These are phyloP conservation scores for Amanita rubescens DNA, from an alignment of 768 basidiomycete genomes.

Conservation along the genomic window DNA sequence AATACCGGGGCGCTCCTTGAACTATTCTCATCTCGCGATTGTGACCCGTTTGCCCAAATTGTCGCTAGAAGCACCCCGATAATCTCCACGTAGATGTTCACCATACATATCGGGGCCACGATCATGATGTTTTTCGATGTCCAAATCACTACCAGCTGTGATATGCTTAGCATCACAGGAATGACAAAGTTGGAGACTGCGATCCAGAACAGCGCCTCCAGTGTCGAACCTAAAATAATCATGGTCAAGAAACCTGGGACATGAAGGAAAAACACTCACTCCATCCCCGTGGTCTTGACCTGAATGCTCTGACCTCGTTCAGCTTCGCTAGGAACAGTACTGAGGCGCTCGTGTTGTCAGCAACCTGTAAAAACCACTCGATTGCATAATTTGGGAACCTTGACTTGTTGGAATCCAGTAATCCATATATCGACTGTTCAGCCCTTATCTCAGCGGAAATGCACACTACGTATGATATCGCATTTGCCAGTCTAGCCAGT, in stretches of 20 bases:
- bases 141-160: slow-evolving; percentile 14
- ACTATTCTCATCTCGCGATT: slow-evolving; percentile 10
- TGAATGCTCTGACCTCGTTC: slow-evolving; percentile 4
- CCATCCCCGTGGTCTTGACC: background rate
- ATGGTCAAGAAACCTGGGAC: background rate
- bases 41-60: slow-evolving; percentile 14
- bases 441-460: background rate
- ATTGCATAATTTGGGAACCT: slow-evolving; percentile 10
- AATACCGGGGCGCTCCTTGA: background rate
- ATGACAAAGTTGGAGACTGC: slow-evolving; percentile 22
- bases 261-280: background rate
- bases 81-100: slow-evolving; percentile 18
- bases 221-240: slow-evolving; percentile 6
- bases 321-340: slow-evolving; percentile 15
- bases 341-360: slow-evolving; percentile 15
- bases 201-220: slow-evolving; percentile 20
- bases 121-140: slow-evolving; percentile 8
- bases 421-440: background rate
- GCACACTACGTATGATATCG: slow-evolving; percentile 9
- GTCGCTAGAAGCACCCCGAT: slow-evolving; percentile 24
- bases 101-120: slow-evolving; percentile 8
- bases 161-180: slow-evolving; percentile 18
- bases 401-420: background rate
- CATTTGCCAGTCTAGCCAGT: slow-evolving; percentile 13
- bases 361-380: slow-evolving; percentile 16